phyloP scores from a whole-genome alignment of 2,329 filamentous ascomycete species.

The Pyrenophora tritici-repentis region DNA sequence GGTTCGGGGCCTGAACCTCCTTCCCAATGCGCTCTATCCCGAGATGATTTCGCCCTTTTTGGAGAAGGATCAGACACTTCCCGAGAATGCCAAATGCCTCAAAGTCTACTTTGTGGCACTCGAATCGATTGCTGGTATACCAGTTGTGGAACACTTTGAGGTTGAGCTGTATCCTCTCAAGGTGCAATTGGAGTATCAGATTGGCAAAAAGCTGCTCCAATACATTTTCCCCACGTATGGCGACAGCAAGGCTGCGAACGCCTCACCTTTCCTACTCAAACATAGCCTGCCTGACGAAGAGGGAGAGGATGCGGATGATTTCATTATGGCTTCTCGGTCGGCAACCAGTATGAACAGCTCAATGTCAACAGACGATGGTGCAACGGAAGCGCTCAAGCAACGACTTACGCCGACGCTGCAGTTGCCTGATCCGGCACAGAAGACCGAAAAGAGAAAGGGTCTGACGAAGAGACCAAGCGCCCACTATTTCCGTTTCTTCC shows the following conservation, averaged over 20 bases:
- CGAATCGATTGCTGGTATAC: constrained; percentile 95
- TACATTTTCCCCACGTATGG: constrained; percentile 90
- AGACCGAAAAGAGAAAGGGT: constrained; percentile 37
- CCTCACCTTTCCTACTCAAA: constrained; percentile 66
- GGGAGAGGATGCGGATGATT: constrained; percentile 55
- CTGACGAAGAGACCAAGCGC: constrained; percentile 33
- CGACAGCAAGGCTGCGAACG: constrained; percentile 57
- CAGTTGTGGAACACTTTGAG: constrained; percentile 96
- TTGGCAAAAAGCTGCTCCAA: constrained; percentile 91
- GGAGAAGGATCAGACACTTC: constrained; percentile 62
- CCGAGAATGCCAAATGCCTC: constrained; percentile 78
- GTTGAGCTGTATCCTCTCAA: constrained; percentile 91
- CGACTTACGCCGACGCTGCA: constrained; percentile 81
- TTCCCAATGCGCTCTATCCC: constrained; percentile 89
- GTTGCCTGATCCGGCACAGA: constrained; percentile 52
- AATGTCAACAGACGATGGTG: constrained; percentile 50
- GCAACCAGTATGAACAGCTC: constrained; percentile 26
- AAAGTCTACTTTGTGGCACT: constrained; percentile 97
- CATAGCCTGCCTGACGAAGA: constrained; percentile 51
- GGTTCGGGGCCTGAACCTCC: constrained; percentile 84
- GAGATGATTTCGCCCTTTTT: constrained; percentile 93
- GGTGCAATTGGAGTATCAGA: constrained; percentile 89
- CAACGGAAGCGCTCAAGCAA: constrained; percentile 76
- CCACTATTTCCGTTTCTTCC: constrained; percentile 45
- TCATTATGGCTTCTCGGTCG: constrained; percentile 16